Conservation (phyloP, 1,284 basidiomycete species). For the Ganoderma boninense region DNA sequence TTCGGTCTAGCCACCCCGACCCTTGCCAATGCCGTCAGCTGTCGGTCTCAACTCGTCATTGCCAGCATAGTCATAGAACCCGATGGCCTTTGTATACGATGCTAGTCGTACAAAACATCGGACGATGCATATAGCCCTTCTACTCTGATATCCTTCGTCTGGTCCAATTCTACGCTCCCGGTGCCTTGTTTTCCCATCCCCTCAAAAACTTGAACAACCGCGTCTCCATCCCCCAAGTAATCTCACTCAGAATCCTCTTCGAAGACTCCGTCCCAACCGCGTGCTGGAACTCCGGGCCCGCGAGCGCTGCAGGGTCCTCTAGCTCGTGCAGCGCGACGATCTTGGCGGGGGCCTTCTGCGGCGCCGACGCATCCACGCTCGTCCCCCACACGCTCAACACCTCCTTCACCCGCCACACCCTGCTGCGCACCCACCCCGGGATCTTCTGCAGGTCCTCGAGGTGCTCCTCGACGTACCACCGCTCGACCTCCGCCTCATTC, state of each 20-base stretch:
- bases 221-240: conserved; percentile 1
- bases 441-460: conserved; percentile 1
- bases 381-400: conserved; percentile 11
- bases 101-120: not conserved
- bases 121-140: not conserved
- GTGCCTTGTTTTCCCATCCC: not conserved
- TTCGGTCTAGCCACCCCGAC: not conserved
- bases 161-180: not conserved
- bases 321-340: conserved; percentile 8
- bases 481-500: conserved; percentile 4
- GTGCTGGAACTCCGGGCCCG: conserved; percentile 2
- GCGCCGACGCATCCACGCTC: conserved; percentile 6
- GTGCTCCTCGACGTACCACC: conserved; percentile 8
- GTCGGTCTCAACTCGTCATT: not conserved
- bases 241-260: conserved; percentile 4
- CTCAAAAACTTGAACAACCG: conserved; percentile 7
- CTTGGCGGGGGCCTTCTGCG: conserved; percentile 7
- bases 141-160: not conserved
- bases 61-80: not conserved
- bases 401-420: conserved; percentile 6
- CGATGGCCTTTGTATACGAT: not conserved
- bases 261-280: conserved; percentile 5
- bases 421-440: conserved; percentile 5
- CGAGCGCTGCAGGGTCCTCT: not conserved
- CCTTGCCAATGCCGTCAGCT: not conserved